Evolutionary conservation across 1,284 basidiomycete genomes (phyloP).

Genomic region (Pascua guehoae): DNA sequence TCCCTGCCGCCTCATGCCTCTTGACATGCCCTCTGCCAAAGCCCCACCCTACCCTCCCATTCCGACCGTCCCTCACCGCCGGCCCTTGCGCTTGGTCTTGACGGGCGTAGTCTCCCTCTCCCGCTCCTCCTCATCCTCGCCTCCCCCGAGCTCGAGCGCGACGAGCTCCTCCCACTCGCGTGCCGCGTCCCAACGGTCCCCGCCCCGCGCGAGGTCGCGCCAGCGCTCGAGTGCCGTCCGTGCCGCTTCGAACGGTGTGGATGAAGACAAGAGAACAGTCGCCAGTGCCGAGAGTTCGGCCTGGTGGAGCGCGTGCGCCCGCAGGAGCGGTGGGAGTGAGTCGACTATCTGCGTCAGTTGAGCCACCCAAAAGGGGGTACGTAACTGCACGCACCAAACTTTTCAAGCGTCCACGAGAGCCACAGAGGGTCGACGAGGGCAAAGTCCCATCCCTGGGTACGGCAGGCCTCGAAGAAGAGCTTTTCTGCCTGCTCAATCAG

Average conservation of each 20-base stretch:
- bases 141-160: conserved; percentile 29
- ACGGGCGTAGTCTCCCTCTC: conserved; percentile 6
- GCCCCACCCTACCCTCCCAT: not conserved
- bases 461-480: conserved; percentile 38
- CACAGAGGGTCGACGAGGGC: conserved; percentile 37
- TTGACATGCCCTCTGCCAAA: not conserved
- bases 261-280: conserved; percentile 4
- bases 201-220: conserved; percentile 35
- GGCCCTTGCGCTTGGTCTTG: not conserved
- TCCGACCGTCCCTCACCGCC: not conserved
- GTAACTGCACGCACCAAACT: conserved; percentile 31
- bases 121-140: conserved; percentile 26
- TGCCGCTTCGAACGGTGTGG: conserved; percentile 37
- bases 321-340: conserved; percentile 31
- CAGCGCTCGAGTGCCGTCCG: conserved; percentile 38
- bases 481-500: conserved; percentile 42
- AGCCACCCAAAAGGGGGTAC: not conserved
- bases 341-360: conserved; percentile 26
- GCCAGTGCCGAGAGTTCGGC: conserved; percentile 22
- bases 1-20: not conserved
- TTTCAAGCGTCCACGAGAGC: conserved; percentile 44
- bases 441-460: conserved; percentile 27
- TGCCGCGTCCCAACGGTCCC: conserved; percentile 31
- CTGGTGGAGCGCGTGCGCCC: conserved; percentile 33
- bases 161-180: conserved; percentile 45